Evolutionary conservation across 148 eudicot species (phyloP).

Genomic region (Beta vulgaris): DNA sequence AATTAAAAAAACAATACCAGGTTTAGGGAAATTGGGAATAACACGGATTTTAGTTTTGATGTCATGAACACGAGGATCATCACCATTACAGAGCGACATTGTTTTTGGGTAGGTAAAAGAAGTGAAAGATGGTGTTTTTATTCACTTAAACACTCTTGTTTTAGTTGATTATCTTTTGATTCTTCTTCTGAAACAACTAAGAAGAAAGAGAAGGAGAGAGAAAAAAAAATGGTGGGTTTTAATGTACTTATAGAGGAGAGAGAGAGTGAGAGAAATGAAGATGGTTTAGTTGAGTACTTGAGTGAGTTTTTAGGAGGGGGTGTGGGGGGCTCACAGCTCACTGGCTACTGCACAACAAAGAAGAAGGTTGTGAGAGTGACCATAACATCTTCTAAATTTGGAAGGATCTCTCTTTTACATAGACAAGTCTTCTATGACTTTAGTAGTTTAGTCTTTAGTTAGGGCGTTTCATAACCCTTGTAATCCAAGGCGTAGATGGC

Average conservation of each 20-base stretch:
- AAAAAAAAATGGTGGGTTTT: not conserved
- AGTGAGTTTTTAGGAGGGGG: not conserved
- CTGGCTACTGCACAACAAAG: not conserved
- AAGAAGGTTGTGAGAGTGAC: not conserved
- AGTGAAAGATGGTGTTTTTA: not conserved
- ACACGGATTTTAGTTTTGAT: constrained; percentile 73
- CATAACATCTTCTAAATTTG: not conserved
- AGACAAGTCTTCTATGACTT: no score
- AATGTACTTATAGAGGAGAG: not conserved
- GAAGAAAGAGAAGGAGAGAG: not conserved
- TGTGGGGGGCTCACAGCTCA: constrained; percentile 7
- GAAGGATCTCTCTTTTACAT: constrained; percentile 5
- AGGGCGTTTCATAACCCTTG: no score
- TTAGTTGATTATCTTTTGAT: not conserved
- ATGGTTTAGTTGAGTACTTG: no score
- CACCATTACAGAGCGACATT: constrained; percentile 56
- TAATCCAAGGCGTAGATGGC: no score
- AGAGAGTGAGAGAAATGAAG: not conserved
- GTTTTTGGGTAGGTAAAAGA: constrained; percentile 4
- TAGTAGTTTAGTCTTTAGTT: no score
- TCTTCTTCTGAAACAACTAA: not conserved
- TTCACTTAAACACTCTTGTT: no score
- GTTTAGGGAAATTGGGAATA: constrained; percentile 83
- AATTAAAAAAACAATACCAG: constrained; percentile 37
- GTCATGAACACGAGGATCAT: constrained; percentile 60